Conservation (phyloP, 2,329 filamentous ascomycete genomes). For the Colletotrichum sp. region DNA sequence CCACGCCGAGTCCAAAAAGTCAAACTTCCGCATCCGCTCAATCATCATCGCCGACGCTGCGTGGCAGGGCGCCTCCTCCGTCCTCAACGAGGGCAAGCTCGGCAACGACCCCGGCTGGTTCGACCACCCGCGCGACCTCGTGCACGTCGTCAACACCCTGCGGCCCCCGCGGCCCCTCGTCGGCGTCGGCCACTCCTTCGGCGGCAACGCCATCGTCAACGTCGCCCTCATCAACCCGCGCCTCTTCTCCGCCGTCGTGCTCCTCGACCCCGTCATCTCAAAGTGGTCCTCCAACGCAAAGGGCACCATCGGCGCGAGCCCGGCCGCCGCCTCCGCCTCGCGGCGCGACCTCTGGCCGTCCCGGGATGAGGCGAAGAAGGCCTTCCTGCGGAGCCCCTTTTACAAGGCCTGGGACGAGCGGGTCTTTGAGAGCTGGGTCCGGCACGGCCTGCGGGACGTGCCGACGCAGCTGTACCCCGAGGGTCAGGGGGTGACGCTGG, state of each 20-base stretch:
- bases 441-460: slow-evolving; percentile 76
- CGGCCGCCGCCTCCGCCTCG: slow-evolving; percentile 67
- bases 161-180: slow-evolving; percentile 80
- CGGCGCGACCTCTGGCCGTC: slow-evolving; percentile 87
- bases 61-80: slow-evolving; percentile 80
- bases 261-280: slow-evolving; percentile 85
- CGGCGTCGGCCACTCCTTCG: slow-evolving; percentile 90
- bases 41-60: slow-evolving; percentile 94
- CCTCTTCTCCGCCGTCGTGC: slow-evolving; percentile 74
- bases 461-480: slow-evolving; percentile 67
- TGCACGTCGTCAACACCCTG: slow-evolving; percentile 86
- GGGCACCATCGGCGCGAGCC: slow-evolving; percentile 38
- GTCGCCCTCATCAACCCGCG: slow-evolving; percentile 81
- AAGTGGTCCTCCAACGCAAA: slow-evolving; percentile 42
- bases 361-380: slow-evolving; percentile 67
- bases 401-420: slow-evolving; percentile 84
- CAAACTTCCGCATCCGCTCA: slow-evolving; percentile 72
- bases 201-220: slow-evolving; percentile 75
- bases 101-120: slow-evolving; percentile 86
- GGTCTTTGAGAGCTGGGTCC: slow-evolving; percentile 76
- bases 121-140: slow-evolving; percentile 83
- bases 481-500: slow-evolving; percentile 64
- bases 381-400: slow-evolving; percentile 74
- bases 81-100: slow-evolving; percentile 76
- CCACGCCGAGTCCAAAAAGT: slow-evolving; percentile 52